Percentiles rank a stretch among this genome's conserved stretches.
These are phyloP conservation scores for Phtheirospermum japonicum DNA, from an alignment of 257 asterid species.

Conservation along the genomic window DNA sequence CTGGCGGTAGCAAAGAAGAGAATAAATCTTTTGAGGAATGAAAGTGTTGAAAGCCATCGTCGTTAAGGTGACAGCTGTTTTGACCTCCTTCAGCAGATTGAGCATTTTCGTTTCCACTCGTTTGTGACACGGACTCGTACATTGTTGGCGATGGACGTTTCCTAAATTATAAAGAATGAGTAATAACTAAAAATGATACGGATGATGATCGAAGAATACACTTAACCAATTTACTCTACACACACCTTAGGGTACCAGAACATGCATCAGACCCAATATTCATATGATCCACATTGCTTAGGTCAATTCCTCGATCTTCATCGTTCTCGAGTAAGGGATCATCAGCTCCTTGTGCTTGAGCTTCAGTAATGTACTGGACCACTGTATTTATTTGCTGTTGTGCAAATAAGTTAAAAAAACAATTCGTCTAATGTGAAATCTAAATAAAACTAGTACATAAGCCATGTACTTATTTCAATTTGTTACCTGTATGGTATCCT, in stretches of 20 bases:
- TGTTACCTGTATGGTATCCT: conserved; percentile 62
- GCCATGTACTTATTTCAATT: not conserved
- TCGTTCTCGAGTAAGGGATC: conserved; percentile 37
- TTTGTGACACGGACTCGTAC: conserved; percentile 44
- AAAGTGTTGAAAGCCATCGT: conserved; percentile 35
- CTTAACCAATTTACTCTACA: not conserved
- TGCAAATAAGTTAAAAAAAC: not conserved
- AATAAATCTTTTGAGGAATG: conserved; percentile 32
- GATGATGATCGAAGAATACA: too few relatives aligned
- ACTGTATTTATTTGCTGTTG: conserved; percentile 62
- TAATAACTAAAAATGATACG: too few relatives aligned
- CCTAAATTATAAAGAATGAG: conserved; percentile 26
- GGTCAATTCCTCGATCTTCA: conserved; percentile 35
- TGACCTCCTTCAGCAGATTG: conserved; percentile 38
- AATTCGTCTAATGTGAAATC: too few relatives aligned
- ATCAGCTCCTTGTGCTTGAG: conserved; percentile 43
- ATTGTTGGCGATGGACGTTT: conserved; percentile 42
- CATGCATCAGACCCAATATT: conserved; percentile 48
- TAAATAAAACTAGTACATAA: not conserved
- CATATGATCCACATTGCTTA: conserved; percentile 36
- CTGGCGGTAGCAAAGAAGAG: conserved; percentile 31
- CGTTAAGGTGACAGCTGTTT: conserved; percentile 27
- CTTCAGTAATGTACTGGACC: conserved; percentile 56
- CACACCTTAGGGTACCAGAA: conserved; percentile 44
- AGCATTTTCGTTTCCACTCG: conserved; percentile 43